Conservation (phyloP, 176 grass and related monocot genomes). For the Phoenix roebelenii region DNA sequence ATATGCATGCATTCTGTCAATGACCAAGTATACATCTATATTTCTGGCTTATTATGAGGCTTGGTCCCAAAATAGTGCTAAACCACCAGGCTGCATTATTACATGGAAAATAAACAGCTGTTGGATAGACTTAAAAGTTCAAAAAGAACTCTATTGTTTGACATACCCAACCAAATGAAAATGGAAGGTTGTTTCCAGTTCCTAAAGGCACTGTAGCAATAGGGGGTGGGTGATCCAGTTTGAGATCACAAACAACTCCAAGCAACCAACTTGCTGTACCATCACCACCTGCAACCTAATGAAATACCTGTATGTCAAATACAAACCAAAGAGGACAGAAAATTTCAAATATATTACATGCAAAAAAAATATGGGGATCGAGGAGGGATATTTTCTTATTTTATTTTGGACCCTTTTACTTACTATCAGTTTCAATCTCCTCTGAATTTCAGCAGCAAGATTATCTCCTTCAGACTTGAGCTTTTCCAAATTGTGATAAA, state of each 20-base stretch:
- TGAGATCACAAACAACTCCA: slow-evolving; percentile 92
- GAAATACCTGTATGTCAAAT: slow-evolving; percentile 24
- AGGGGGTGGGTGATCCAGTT: slow-evolving; percentile 66
- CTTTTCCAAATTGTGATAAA: slow-evolving; percentile 78
- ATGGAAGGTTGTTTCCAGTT: slow-evolving; percentile 97
- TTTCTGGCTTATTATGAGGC: too few relatives aligned
- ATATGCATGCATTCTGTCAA: too few relatives aligned
- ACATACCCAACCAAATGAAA: slow-evolving; percentile 98
- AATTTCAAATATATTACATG: too few relatives aligned
- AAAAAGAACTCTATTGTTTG: slow-evolving; percentile 11
- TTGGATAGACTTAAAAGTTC: not conserved
- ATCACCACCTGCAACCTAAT: slow-evolving; percentile 97
- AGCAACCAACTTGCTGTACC: slow-evolving; percentile 88
- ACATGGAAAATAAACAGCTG: not conserved
- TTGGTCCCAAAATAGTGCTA: too few relatives aligned
- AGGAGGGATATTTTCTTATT: too few relatives aligned
- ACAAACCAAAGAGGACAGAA: too few relatives aligned
- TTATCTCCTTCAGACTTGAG: slow-evolving; percentile 50
- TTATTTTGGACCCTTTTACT: slow-evolving; percentile 19
- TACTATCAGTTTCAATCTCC: slow-evolving; percentile 78
- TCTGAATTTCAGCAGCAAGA: slow-evolving; percentile 62
- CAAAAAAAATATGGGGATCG: too few relatives aligned
- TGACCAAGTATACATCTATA: too few relatives aligned
- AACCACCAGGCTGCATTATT: not conserved
- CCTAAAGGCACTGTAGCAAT: slow-evolving; percentile 80